Base-by-base conservation (phyloP, 495 filamentous ascomycete genomes). In the Penicillium pancosmium region DNA sequence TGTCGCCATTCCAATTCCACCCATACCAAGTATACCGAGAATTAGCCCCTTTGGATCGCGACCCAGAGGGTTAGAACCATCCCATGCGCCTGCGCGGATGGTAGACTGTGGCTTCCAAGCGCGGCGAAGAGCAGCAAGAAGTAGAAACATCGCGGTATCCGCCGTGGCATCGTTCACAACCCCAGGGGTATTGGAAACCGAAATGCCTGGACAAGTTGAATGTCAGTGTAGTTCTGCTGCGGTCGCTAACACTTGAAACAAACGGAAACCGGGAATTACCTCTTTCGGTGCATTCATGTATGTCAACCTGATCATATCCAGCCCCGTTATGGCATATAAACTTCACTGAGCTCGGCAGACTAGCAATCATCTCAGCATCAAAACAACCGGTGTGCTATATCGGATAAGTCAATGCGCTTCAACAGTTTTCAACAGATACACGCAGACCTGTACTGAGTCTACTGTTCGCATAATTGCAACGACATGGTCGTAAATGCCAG, bases 1-100 rank as follows among this genome's bases (percentile, higher is more conserved):
- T 36, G 70, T 34, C 34, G 74, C 66, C 6, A 77, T 68, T 0
- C 89, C 89, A 44, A 92, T 92, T 1, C 88, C 86, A 1, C 89
- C 89, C 85, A 91, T 88, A 13, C 89, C 89, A 15, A 91, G 64
- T 52, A 91, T 86, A 5, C 85, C 85, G 5, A 86, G 71, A 51
- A 73, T 75, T 59, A 85, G 77, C 3, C 84, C 85, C 21, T 76
- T 66, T 5, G 84, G 81, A 66, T 83, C 77, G 63, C 79, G 76
- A 4, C 80, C 75, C 13, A 78, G 68, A 7, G 73, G 68, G 12
- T 74, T 65, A 16, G 68, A 55, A 3, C 73, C 73, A 18, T 75
- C 50, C 72, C 76, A 87, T 6, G 75, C 64, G 4, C 80, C 81
- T 2, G 68, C 55, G 0, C 82, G 75, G 5, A 90, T 72, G 1